phyloP scores from a whole-genome alignment of 495 filamentous ascomycete genomes.

The Aspergillus kassunensis region DNA sequence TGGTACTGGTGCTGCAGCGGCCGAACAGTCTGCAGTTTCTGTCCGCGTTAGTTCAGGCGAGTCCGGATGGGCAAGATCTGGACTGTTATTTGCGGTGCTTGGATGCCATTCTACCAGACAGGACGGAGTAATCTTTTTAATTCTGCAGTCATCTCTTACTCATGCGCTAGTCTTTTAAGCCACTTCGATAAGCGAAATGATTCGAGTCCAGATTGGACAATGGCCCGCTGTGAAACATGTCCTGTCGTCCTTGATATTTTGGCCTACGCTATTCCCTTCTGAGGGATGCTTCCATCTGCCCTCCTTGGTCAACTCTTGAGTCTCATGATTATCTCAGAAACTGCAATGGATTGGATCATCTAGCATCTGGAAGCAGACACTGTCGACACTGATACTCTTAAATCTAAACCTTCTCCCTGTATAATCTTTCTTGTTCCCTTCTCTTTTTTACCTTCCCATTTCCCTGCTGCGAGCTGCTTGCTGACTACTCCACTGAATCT shows the following conservation, averaged over 20 bases:
- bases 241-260: too few species aligned
- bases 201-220: too few species aligned
- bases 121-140: not conserved
- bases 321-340: not conserved
- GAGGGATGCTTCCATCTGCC: not conserved
- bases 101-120: not conserved
- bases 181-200: too few species aligned
- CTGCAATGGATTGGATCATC: too few species aligned
- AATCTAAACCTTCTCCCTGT: too few species aligned
- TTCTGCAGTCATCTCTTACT: slow-evolving; percentile 3
- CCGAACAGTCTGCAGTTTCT: slow-evolving; percentile 1
- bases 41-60: not conserved
- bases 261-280: not conserved
- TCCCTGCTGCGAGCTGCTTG: not conserved
- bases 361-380: too few species aligned
- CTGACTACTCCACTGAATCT: not conserved
- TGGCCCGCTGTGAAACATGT: too few species aligned
- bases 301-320: not conserved
- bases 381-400: too few species aligned
- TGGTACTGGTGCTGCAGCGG: slow-evolving; percentile 2
- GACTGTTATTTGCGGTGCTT: slow-evolving; percentile 2
- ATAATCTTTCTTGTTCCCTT: not conserved
- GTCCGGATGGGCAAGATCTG: not conserved
- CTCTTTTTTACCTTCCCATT: slow-evolving; percentile 3
- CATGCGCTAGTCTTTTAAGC: too few species aligned